phyloP scores from a whole-genome alignment of 192 early-diverging fungal genomes.

The Dispira parvispora region DNA sequence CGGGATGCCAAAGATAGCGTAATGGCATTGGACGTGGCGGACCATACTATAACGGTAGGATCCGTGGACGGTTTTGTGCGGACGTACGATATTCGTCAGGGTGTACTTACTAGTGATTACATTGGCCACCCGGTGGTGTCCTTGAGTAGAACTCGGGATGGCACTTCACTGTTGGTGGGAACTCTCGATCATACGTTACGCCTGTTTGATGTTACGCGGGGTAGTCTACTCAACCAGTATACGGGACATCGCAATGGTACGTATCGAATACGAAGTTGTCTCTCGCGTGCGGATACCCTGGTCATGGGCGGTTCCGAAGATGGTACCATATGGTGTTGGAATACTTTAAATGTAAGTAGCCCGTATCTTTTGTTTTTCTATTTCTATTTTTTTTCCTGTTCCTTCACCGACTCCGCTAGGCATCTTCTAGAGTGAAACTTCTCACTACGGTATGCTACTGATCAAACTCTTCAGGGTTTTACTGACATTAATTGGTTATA shows the following conservation, averaged over 20 bases:
- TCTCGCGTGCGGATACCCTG: conserved; percentile 49
- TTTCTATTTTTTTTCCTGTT: too few relatives aligned
- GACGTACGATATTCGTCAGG: conserved; percentile 72
- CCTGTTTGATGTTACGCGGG: conserved; percentile 66
- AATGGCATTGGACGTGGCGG: conserved; percentile 51
- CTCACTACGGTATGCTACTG: too few relatives aligned
- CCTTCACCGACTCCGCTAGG: too few relatives aligned
- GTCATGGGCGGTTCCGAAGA: conserved; percentile 84
- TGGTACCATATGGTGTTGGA: conserved; percentile 73
- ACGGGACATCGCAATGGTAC: conserved; percentile 62
- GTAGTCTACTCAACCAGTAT: conserved; percentile 52
- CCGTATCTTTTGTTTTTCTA: too few relatives aligned
- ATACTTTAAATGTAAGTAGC: conserved; percentile 16
- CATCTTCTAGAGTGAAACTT: too few relatives aligned
- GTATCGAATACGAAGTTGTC: conserved; percentile 57
- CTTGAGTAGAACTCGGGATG: conserved; percentile 42
- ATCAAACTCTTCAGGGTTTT: too few relatives aligned
- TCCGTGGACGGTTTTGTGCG: conserved; percentile 76
- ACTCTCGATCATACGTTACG: conserved; percentile 65
- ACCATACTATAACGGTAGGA: conserved; percentile 54
- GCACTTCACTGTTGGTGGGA: conserved; percentile 55
- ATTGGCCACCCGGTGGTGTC: conserved; percentile 69
- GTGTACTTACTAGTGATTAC: conserved; percentile 44
- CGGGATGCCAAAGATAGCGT: conserved; percentile 78
- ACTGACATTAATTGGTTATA: too few relatives aligned